Evolutionary conservation across 139 green algal genomes (phyloP).

Genomic region (Chlorella sp.): DNA sequence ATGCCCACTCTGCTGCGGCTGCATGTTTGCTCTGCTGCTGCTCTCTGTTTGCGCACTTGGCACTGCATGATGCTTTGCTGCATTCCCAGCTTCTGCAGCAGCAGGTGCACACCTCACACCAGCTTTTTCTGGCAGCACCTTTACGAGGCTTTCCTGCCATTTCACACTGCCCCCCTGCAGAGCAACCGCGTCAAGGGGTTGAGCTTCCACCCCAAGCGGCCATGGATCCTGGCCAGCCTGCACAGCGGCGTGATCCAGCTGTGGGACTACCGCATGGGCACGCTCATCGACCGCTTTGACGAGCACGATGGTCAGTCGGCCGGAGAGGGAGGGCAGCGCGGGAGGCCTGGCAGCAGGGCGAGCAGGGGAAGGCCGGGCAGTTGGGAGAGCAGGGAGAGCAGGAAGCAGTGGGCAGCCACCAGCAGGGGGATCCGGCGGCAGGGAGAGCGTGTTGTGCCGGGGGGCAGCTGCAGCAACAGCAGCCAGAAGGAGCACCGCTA

Average conservation of each 20-base stretch:
- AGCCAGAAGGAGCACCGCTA: too few species aligned
- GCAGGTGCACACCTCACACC: too few species aligned
- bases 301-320: slow-evolving; percentile 89
- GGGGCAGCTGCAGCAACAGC: background rate
- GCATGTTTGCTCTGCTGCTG: too few species aligned
- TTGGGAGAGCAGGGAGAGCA: background rate
- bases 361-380: background rate
- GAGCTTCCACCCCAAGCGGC: slow-evolving; percentile 97
- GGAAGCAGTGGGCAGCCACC: too few species aligned
- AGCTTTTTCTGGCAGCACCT: too few species aligned
- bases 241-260: slow-evolving; percentile 99
- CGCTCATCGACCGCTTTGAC: slow-evolving; percentile 99
- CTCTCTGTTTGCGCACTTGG: too few species aligned
- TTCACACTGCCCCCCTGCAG: background rate
- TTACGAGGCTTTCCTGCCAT: background rate
- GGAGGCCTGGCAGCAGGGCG: background rate
- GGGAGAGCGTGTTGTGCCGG: background rate
- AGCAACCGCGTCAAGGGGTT: slow-evolving; percentile 90
- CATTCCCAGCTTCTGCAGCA: too few species aligned
- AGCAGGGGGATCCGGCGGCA: too few species aligned
- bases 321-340: background rate
- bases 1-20: too few species aligned
- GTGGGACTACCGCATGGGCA: slow-evolving; percentile 99
- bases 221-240: slow-evolving; percentile 98
- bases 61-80: too few species aligned